Evolutionary conservation across 768 basidiomycete species (phyloP).

Genomic region (Calocybe cyanea): DNA sequence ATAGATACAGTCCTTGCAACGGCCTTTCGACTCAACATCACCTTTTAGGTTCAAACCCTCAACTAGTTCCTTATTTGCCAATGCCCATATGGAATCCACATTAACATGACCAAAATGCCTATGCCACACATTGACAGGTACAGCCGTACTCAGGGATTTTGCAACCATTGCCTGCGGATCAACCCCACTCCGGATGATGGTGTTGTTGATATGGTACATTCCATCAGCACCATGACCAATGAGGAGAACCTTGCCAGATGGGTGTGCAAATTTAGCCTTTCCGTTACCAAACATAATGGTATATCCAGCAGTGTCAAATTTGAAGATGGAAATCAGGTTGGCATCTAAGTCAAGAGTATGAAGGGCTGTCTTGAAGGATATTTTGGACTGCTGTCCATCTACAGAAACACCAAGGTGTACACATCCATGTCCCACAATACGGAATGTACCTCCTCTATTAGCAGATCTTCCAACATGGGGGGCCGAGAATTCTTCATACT

Average conservation of each 20-base stretch:
- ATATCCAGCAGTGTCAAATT: neutral
- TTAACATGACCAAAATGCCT: too few relatives aligned
- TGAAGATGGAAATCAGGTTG: neutral
- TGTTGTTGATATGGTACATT: neutral
- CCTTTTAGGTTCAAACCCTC: too few relatives aligned
- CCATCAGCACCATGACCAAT: neutral
- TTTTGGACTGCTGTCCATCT: neutral
- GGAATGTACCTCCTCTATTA: neutral
- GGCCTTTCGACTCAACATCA: too few relatives aligned
- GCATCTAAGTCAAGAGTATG: neutral
- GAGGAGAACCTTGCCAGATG: neutral
- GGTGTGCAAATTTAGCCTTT: neutral
- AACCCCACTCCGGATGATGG: too few relatives aligned
- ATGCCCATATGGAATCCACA: too few relatives aligned
- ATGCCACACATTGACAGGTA: too few relatives aligned
- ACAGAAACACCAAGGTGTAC: neutral
- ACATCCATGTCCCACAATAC: neutral
- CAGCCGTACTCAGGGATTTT: slow-evolving; percentile 13
- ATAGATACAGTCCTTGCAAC: too few relatives aligned
- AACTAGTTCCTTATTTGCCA: too few relatives aligned
- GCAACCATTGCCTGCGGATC: slow-evolving; percentile 7
- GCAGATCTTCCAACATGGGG: neutral
- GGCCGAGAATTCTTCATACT: neutral
- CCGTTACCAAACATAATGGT: neutral
- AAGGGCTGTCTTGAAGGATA: neutral